Percentiles rank a stretch among this genome's conserved stretches.
phyloP scores from a whole-genome alignment of 2,329 filamentous ascomycete species.

The Fusarium sarcochroum region DNA sequence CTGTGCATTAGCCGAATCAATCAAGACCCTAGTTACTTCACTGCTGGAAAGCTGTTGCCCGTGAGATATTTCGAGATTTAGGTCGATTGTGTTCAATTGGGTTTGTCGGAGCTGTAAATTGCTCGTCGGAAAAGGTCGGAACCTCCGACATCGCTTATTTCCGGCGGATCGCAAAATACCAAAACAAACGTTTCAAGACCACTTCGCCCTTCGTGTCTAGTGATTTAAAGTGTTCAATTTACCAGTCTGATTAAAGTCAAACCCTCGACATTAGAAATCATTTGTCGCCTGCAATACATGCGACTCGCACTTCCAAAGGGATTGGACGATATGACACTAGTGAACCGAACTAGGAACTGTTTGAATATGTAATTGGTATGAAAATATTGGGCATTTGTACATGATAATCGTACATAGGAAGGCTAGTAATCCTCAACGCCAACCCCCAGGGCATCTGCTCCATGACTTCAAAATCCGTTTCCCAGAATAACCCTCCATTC shows the following conservation, averaged over 20 bases:
- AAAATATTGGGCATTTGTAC: slow-evolving; percentile 27
- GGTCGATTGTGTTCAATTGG: slow-evolving; percentile 39
- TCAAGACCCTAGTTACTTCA: slow-evolving; percentile 52
- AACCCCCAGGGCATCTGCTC: slow-evolving; percentile 27
- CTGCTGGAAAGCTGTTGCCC: slow-evolving; percentile 35
- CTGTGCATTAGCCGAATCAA: slow-evolving; percentile 73
- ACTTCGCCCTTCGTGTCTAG: background rate
- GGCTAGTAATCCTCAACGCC: slow-evolving; percentile 41
- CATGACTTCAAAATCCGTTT: slow-evolving; percentile 32
- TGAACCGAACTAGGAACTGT: background rate
- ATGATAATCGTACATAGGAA: slow-evolving; percentile 35
- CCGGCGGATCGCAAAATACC: slow-evolving; percentile 30
- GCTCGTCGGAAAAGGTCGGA: slow-evolving; percentile 47
- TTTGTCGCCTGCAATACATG: background rate
- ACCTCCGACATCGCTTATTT: slow-evolving; percentile 43
- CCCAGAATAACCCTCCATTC: slow-evolving; percentile 25
- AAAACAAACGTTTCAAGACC: slow-evolving; percentile 36
- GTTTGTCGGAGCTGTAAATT: slow-evolving; percentile 42
- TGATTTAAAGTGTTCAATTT: background rate
- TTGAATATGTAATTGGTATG: slow-evolving; percentile 2
- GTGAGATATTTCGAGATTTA: slow-evolving; percentile 41
- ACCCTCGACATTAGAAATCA: no score
- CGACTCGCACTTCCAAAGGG: background rate
- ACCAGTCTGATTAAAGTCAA: no score
- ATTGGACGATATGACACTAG: background rate